Conservation (phyloP, 192 early-diverging fungal genomes). For the Oehlia diaphana region DNA sequence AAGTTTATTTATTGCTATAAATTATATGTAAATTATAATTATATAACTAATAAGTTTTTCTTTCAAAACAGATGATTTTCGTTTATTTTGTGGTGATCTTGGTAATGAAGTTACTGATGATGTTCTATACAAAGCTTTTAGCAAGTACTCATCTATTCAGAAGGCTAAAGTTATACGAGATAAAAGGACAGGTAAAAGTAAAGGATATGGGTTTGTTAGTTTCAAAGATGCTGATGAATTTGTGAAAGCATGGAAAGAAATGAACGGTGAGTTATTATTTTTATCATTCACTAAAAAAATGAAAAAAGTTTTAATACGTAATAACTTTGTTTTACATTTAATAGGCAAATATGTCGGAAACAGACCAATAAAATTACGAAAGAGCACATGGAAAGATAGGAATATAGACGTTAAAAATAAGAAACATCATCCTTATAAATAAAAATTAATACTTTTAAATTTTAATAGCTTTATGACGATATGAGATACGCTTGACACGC, state of each 20-base stretch:
- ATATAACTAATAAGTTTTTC: not conserved
- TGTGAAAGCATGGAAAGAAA: constrained; percentile 90
- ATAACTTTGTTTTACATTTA: constrained; percentile 13
- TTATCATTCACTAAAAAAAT: not conserved
- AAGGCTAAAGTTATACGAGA: constrained; percentile 83
- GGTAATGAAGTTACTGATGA: constrained; percentile 93
- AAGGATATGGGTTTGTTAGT: constrained; percentile 93
- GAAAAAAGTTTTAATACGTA: not conserved
- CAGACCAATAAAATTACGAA: constrained; percentile 90
- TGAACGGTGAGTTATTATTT: constrained; percentile 71
- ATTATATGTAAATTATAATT: no score
- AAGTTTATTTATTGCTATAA: constrained; percentile 20
- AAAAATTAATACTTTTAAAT: not conserved
- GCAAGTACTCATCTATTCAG: constrained; percentile 83
- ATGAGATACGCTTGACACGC: not conserved
- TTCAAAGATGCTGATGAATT: constrained; percentile 92
- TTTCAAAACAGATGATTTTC: constrained; percentile 73
- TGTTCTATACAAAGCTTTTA: constrained; percentile 73
- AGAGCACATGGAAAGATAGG: constrained; percentile 91
- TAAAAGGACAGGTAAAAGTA: constrained; percentile 81
- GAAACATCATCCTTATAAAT: constrained; percentile 31
- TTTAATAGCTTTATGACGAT: no score
- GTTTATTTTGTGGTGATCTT: constrained; percentile 91
- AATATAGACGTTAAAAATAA: constrained; percentile 63
- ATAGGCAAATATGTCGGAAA: constrained; percentile 94